These are phyloP conservation scores for Globisporangium cylindrosporum DNA, from an alignment of 352 stramenopile genomes.

Conservation along the genomic window DNA sequence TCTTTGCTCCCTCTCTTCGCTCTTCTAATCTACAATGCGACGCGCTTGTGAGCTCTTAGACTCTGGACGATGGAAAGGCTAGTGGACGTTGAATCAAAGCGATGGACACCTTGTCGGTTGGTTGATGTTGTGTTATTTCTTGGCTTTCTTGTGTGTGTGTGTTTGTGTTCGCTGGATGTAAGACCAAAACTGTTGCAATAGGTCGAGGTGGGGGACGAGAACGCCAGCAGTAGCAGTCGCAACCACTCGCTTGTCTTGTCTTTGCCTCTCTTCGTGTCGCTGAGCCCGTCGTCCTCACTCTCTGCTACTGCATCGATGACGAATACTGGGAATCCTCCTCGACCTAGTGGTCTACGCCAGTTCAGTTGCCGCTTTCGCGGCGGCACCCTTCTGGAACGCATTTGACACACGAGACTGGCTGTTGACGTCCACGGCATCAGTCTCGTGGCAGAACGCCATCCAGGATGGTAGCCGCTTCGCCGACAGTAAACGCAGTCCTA, in stretches of 20 bases:
- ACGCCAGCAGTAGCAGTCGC: too few species aligned
- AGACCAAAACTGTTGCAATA: conserved; percentile 2
- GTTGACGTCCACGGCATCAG: conserved; percentile 38
- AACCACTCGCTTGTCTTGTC: not conserved
- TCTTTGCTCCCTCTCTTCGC: not conserved
- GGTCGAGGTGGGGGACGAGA: not conserved
- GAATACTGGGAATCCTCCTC: not conserved
- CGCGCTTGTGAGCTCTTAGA: too few species aligned
- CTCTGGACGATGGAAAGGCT: not conserved
- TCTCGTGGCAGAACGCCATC: conserved; percentile 58
- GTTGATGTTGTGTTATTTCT: not conserved
- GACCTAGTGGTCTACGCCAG: not conserved
- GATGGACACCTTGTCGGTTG: not conserved
- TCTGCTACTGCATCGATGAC: not conserved
- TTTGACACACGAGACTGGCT: conserved; percentile 29
- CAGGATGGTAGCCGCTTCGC: conserved; percentile 42
- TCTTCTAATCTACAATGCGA: not conserved
- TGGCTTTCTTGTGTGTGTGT: not conserved
- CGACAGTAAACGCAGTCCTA: conserved; percentile 49
- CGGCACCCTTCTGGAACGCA: conserved; percentile 29
- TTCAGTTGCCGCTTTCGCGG: conserved; percentile 24
- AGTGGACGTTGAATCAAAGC: not conserved
- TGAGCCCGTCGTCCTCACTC: not conserved
- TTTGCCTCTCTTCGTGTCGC: not conserved
- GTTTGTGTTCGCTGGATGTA: not conserved